phyloP scores from a whole-genome alignment of 1,139 yeast species.

The Pneumocystis murina region DNA sequence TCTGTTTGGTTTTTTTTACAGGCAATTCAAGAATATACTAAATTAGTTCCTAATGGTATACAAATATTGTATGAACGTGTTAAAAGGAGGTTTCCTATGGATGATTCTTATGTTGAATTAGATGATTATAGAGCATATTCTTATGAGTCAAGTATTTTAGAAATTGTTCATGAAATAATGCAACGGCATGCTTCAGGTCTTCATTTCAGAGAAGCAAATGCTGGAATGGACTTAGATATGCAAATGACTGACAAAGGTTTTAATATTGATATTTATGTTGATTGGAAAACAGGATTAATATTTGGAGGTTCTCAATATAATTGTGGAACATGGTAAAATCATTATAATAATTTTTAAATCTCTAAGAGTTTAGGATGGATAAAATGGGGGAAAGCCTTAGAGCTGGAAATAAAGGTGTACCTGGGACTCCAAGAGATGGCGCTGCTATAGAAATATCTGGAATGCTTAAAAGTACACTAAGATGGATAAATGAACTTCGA shows the following conservation, averaged over 20 bases:
- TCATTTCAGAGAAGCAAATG: constrained; percentile 84
- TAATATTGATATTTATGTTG: constrained; percentile 63
- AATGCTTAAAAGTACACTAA: constrained; percentile 60
- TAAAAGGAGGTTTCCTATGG: constrained; percentile 73
- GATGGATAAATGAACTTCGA: constrained; percentile 57
- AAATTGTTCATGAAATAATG: constrained; percentile 66
- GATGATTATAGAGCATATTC: constrained; percentile 66
- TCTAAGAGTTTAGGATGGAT: constrained; percentile 41
- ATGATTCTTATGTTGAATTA: constrained; percentile 58
- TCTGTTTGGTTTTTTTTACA: constrained; percentile 93
- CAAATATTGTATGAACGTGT: constrained; percentile 56
- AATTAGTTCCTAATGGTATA: constrained; percentile 53
- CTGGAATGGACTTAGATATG: constrained; percentile 68
- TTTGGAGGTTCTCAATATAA: constrained; percentile 86
- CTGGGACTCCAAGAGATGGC: constrained; percentile 97
- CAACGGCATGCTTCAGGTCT: constrained; percentile 80
- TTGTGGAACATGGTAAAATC: constrained; percentile 79
- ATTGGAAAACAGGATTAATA: constrained; percentile 77
- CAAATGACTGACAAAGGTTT: constrained; percentile 92
- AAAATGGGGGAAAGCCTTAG: constrained; percentile 89
- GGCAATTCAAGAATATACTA: constrained; percentile 67
- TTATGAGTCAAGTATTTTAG: constrained; percentile 53
- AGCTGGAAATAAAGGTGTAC: constrained; percentile 76
- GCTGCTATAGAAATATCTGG: constrained; percentile 92
- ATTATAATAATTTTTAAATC: not conserved